phyloP scores from a whole-genome alignment of 2,329 filamentous ascomycete species.

The Epichloe gansuensis region DNA sequence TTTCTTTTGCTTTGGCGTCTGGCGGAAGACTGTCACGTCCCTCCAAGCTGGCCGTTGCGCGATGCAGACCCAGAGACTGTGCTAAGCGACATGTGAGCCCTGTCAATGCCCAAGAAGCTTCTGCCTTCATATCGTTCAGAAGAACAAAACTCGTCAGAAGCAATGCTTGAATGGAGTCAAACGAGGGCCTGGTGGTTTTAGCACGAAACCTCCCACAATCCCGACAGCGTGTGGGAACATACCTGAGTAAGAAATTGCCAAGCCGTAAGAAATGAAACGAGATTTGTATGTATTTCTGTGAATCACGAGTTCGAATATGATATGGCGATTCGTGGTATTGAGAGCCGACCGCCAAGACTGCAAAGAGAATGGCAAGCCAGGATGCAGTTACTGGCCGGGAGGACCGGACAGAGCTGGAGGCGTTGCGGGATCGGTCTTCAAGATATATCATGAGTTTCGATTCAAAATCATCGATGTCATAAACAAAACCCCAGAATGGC shows the following conservation, averaged over 20 bases:
- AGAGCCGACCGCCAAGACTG: slow-evolving; percentile 51
- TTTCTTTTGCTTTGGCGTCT: slow-evolving; percentile 38
- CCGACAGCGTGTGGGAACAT: slow-evolving; percentile 24
- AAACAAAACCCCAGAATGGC: slow-evolving; percentile 55
- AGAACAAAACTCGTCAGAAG: slow-evolving; percentile 51
- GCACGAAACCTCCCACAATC: slow-evolving; percentile 4
- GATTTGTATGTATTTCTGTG: slow-evolving; percentile 50
- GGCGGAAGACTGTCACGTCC: slow-evolving; percentile 29
- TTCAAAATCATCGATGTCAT: slow-evolving; percentile 54
- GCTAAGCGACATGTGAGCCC: slow-evolving; percentile 54
- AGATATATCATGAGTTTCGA: slow-evolving; percentile 53
- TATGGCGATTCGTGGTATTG: slow-evolving; percentile 56
- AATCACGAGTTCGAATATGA: slow-evolving; percentile 45
- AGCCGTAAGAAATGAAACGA: slow-evolving; percentile 53
- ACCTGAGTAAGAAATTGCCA: slow-evolving; percentile 45
- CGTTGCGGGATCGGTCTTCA: slow-evolving; percentile 48
- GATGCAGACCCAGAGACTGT: slow-evolving; percentile 50
- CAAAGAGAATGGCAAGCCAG: slow-evolving; percentile 54
- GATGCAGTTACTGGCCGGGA: slow-evolving; percentile 46
- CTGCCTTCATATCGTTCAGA: slow-evolving; percentile 58
- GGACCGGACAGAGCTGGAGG: slow-evolving; percentile 31
- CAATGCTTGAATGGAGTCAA: slow-evolving; percentile 54
- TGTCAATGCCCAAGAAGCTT: slow-evolving; percentile 54
- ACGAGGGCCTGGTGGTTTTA: slow-evolving; percentile 36
- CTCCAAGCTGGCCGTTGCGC: slow-evolving; percentile 30